Percentiles rank a stretch among this genome's conserved stretches.
phyloP scores from a whole-genome alignment of 805 yeast genomes.

The Nematodospora valgi region DNA sequence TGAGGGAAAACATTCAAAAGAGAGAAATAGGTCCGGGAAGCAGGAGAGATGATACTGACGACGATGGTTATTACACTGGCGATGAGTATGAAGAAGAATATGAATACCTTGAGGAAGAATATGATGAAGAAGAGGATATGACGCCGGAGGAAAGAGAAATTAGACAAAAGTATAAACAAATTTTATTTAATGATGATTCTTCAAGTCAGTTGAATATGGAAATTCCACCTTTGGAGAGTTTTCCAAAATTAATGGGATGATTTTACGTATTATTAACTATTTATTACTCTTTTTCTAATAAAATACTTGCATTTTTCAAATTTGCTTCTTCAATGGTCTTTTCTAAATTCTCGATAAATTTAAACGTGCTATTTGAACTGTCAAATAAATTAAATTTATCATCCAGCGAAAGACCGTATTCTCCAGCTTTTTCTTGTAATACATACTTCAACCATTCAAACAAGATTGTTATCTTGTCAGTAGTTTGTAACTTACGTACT shows the following conservation, averaged over 20 bases:
- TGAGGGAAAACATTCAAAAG: conserved; percentile 13
- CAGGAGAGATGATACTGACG: conserved; percentile 11
- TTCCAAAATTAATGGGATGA: conserved; percentile 13
- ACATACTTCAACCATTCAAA: conserved; percentile 67
- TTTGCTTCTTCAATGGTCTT: conserved; percentile 69
- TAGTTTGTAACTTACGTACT: conserved; percentile 60
- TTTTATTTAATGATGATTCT: conserved; percentile 6
- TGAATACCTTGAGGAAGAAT: conserved; percentile 9
- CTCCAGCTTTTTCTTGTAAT: conserved; percentile 39
- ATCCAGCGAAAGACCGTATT: conserved; percentile 48
- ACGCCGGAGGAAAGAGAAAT: conserved; percentile 10
- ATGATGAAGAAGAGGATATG: conserved; percentile 6
- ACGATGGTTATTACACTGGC: conserved; percentile 8
- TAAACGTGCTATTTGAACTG: conserved; percentile 39
- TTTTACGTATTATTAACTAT: not conserved
- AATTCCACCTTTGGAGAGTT: conserved; percentile 23
- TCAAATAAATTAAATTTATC: conserved; percentile 33
- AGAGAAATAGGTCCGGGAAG: conserved; percentile 7
- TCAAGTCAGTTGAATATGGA: conserved; percentile 1
- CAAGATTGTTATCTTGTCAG: conserved; percentile 55
- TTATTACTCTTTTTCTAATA: conserved; percentile 50
- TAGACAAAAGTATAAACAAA: conserved; percentile 11
- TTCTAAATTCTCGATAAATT: conserved; percentile 55
- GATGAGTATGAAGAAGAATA: conserved; percentile 11
- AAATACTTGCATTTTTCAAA: conserved; percentile 74